phyloP scores from a whole-genome alignment of 331 rosid genomes.

The Acacia concinna region DNA sequence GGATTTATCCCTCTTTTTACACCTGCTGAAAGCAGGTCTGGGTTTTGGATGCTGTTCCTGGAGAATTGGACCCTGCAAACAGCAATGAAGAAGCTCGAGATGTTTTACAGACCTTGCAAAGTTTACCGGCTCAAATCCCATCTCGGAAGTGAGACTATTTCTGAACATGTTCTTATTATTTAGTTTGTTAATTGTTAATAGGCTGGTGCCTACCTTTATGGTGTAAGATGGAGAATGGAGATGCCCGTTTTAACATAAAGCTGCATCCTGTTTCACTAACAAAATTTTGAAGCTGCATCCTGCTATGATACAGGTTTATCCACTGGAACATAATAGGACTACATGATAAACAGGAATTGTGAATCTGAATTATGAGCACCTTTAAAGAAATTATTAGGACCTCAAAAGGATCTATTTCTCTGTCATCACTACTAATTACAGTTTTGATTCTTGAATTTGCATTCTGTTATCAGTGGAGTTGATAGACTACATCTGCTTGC shows the following conservation, averaged over 20 bases:
- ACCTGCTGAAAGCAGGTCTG: conserved; percentile 79
- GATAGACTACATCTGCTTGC: not conserved
- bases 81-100: conserved; percentile 71
- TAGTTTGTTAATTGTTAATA: conserved; percentile 18
- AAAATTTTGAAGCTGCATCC: not conserved
- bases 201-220: not conserved
- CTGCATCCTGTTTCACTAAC: not conserved
- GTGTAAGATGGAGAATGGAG: not conserved
- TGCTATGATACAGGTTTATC: not conserved
- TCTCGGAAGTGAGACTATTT: conserved; percentile 68
- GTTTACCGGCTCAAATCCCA: conserved; percentile 63
- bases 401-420: too few relatives aligned
- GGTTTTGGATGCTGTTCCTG: conserved; percentile 89
- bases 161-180: conserved; percentile 28
- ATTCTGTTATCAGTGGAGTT: not conserved
- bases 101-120: conserved; percentile 69
- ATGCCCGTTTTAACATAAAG: not conserved
- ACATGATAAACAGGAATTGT: not conserved
- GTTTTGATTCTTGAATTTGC: not conserved
- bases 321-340: not conserved
- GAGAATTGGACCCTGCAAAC: conserved; percentile 54
- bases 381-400: not conserved
- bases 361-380: not conserved
- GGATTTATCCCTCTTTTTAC: conserved; percentile 25
- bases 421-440: too few relatives aligned